Percentiles rank a stretch among this genome's conserved stretches.
phyloP scores from a whole-genome alignment of 805 yeast genomes.

The Pichia nanzhaoensis region DNA sequence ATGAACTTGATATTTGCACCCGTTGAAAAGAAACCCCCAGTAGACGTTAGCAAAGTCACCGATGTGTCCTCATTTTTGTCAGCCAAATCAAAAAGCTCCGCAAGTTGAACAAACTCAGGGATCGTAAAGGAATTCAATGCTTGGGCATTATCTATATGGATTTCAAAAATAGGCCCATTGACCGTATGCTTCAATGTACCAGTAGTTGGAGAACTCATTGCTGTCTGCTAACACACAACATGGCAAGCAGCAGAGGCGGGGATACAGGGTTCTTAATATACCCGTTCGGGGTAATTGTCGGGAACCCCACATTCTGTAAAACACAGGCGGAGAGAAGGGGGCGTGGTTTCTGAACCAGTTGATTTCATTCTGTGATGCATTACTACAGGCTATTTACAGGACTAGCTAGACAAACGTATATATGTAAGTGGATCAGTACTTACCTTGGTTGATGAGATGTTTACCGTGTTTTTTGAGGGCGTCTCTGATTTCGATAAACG shows the following conservation, averaged over 20 bases:
- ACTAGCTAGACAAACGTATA: too few relatives aligned
- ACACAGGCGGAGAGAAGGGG: neutral
- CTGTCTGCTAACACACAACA: too few relatives aligned
- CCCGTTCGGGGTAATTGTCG: too few relatives aligned
- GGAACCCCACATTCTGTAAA: too few relatives aligned
- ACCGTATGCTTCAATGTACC: constrained; percentile 15
- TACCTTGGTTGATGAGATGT: constrained; percentile 18
- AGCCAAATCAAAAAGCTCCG: constrained; percentile 53
- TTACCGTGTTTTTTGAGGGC: constrained; percentile 47
- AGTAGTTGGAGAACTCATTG: too few relatives aligned
- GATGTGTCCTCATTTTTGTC: constrained; percentile 53
- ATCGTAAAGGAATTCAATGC: constrained; percentile 62
- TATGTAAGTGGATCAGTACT: neutral
- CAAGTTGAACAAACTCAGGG: constrained; percentile 56
- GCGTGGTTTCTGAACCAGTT: neutral
- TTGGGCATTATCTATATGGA: constrained; percentile 57
- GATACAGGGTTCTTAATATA: too few relatives aligned
- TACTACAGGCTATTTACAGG: too few relatives aligned
- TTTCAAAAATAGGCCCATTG: constrained; percentile 34
- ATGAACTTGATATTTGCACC: constrained; percentile 64
- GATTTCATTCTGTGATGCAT: neutral
- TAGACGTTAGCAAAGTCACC: constrained; percentile 59
- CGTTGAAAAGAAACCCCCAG: constrained; percentile 74
- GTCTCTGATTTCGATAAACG: constrained; percentile 70
- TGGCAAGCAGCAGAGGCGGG: too few relatives aligned